These are phyloP conservation scores for Colletotrichum lentis DNA, from an alignment of 2,329 filamentous ascomycete genomes.

Conservation along the genomic window DNA sequence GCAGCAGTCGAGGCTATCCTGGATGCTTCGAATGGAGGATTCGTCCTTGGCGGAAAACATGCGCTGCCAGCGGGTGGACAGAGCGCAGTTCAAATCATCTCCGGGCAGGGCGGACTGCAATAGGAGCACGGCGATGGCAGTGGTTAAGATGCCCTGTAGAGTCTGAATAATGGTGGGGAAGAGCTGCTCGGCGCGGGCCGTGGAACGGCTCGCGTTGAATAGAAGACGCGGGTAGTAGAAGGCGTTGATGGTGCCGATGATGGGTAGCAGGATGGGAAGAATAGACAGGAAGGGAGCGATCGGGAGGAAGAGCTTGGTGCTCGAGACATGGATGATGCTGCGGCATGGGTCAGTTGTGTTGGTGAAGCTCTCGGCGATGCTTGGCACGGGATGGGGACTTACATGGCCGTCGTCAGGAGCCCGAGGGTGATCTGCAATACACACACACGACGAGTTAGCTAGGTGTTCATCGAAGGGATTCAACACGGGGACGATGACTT, in stretches of 20 bases:
- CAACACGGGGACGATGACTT: no score
- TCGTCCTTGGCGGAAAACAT: conserved; percentile 63
- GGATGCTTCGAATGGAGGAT: conserved; percentile 63
- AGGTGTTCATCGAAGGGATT: neutral
- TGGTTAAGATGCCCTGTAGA: conserved; percentile 53
- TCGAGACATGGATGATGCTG: conserved; percentile 53
- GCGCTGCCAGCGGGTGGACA: conserved; percentile 64
- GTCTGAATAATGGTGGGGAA: conserved; percentile 48
- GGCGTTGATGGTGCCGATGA: conserved; percentile 51
- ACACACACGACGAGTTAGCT: no score
- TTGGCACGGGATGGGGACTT: conserved; percentile 18
- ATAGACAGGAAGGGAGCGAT: conserved; percentile 49
- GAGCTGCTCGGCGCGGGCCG: conserved; percentile 32
- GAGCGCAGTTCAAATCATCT: conserved; percentile 55
- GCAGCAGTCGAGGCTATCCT: conserved; percentile 73
- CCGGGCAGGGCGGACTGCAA: conserved; percentile 49
- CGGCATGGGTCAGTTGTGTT: neutral
- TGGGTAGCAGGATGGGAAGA: conserved; percentile 51
- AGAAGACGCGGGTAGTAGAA: conserved; percentile 48
- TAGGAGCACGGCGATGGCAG: conserved; percentile 57
- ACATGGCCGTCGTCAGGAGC: conserved; percentile 48
- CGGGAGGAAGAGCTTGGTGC: conserved; percentile 52
- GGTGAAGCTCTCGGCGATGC: neutral
- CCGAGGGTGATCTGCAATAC: conserved; percentile 42
- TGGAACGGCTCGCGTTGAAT: conserved; percentile 38